phyloP scores from a whole-genome alignment of 73 alveolate genomes.

The Paramecium biaurelia region DNA sequence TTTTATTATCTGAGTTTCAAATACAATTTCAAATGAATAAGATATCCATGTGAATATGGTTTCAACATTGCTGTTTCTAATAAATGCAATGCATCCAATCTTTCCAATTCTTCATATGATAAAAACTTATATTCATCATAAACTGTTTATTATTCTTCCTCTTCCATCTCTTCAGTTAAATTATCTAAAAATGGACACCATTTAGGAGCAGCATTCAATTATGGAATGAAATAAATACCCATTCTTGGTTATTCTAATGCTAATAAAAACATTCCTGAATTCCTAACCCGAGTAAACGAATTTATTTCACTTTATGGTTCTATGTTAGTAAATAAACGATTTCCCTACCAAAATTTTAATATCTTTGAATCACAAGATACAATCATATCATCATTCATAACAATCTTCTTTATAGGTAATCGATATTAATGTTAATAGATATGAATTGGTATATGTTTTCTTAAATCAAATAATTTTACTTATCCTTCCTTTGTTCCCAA shows the following conservation, averaged over 20 bases:
- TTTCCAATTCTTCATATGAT: conserved; percentile 77
- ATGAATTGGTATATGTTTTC: conserved; percentile 66
- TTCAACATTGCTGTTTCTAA: conserved; percentile 81
- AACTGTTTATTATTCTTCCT: conserved; percentile 55
- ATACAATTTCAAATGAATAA: conserved; percentile 80
- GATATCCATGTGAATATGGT: conserved; percentile 80
- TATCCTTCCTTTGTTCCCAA: conserved; percentile 75
- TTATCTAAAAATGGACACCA: conserved; percentile 86
- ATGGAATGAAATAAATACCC: conserved; percentile 80
- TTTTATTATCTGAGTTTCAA: conserved; percentile 75
- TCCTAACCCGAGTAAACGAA: conserved; percentile 70
- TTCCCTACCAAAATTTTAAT: conserved; percentile 73
- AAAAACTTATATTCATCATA: conserved; percentile 85
- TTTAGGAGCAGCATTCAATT: conserved; percentile 83
- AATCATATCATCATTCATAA: conserved; percentile 57
- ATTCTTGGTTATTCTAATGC: conserved; percentile 82
- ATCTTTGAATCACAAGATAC: conserved; percentile 69
- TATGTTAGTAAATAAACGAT: conserved; percentile 73
- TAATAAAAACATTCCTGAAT: conserved; percentile 76
- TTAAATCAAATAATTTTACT: conserved; percentile 72
- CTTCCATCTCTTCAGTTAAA: conserved; percentile 82
- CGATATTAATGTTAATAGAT: conserved; percentile 74
- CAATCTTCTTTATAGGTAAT: conserved; percentile 76
- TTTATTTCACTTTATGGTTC: conserved; percentile 82
- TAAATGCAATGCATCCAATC: conserved; percentile 59